Percentiles rank a stretch among this genome's conserved stretches.
These are phyloP conservation scores for Dendrothele bispora DNA, from an alignment of 768 basidiomycete species.

Conservation along the genomic window DNA sequence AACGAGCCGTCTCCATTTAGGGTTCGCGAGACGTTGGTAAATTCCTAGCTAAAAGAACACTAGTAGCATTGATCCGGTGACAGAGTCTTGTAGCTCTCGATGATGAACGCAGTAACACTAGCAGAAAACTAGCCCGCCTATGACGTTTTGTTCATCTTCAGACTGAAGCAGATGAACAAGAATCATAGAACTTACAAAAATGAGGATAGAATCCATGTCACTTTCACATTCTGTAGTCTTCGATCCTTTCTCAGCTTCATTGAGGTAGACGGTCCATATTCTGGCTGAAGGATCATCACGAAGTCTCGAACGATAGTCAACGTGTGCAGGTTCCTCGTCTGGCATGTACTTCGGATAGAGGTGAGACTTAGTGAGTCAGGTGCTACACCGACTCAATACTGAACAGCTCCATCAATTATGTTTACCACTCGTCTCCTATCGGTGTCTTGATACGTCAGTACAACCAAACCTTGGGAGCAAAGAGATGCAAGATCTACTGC, in stretches of 20 bases:
- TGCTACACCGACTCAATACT: too few species aligned
- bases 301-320: too few species aligned
- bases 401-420: too few species aligned
- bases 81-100: slow-evolving; percentile 36
- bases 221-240: slow-evolving; percentile 37
- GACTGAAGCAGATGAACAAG: too few species aligned
- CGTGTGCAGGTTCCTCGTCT: too few species aligned
- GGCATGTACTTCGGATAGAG: too few species aligned
- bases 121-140: slow-evolving; percentile 43
- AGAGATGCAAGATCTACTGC: too few species aligned
- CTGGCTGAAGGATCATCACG: slow-evolving; percentile 36
- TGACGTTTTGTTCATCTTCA: too few species aligned
- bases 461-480: too few species aligned
- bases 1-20: slow-evolving; percentile 11
- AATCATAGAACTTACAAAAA: slow-evolving; percentile 32
- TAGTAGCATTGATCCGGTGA: slow-evolving; percentile 26
- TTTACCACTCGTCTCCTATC: too few species aligned
- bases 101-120: slow-evolving; percentile 37
- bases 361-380: too few species aligned
- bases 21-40: slow-evolving; percentile 25
- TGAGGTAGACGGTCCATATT: slow-evolving; percentile 38
- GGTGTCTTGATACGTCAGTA: too few species aligned
- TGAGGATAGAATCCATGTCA: slow-evolving; percentile 40
- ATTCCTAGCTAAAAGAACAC: slow-evolving; percentile 31
- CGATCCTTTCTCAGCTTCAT: slow-evolving; percentile 29